Conservation (phyloP, 139 green algal genomes). For the Chlorella sorokiniana region DNA sequence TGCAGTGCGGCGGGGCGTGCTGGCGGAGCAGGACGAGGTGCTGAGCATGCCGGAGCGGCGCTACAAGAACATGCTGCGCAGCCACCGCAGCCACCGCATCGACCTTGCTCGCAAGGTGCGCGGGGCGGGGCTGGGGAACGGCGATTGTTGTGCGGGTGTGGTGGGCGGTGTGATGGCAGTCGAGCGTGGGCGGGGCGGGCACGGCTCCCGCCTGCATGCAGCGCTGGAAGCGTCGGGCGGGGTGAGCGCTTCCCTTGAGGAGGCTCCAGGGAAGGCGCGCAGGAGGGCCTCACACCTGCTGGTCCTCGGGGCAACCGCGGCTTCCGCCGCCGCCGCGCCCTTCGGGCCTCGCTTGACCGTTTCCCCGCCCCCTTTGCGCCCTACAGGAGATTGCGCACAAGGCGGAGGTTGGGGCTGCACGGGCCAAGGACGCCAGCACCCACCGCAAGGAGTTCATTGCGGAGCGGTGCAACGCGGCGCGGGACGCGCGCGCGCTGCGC, state of each 20-base stretch:
- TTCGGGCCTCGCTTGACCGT: background rate
- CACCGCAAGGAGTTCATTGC: slow-evolving; percentile 23
- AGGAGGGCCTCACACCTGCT: no score
- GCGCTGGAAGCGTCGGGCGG: no score
- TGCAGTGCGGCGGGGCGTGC: slow-evolving; percentile 41
- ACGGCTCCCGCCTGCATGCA: no score
- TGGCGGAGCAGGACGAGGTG: slow-evolving; percentile 67
- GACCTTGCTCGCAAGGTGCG: slow-evolving; percentile 42
- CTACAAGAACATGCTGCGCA: slow-evolving; percentile 76
- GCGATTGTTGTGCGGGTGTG: background rate
- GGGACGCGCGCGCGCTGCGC: slow-evolving; percentile 41
- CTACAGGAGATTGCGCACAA: slow-evolving; percentile 51
- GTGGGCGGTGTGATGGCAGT: background rate
- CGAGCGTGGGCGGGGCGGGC: background rate
- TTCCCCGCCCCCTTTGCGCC: background rate
- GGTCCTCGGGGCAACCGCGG: no score
- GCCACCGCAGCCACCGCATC: slow-evolving; percentile 51
- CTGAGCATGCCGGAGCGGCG: slow-evolving; percentile 71
- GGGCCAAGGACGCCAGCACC: slow-evolving; percentile 44
- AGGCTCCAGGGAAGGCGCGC: no score
- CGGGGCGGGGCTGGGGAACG: no score
- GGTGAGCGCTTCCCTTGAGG: no score
- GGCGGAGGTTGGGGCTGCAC: slow-evolving; percentile 44
- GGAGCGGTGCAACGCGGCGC: slow-evolving; percentile 27
- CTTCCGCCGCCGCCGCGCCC: background rate